A percentile compares a stretch with the other conserved stretches of the same genome.
Conservation (phyloP, 352 stramenopile species). For the Globisporangium cystogenes region DNA sequence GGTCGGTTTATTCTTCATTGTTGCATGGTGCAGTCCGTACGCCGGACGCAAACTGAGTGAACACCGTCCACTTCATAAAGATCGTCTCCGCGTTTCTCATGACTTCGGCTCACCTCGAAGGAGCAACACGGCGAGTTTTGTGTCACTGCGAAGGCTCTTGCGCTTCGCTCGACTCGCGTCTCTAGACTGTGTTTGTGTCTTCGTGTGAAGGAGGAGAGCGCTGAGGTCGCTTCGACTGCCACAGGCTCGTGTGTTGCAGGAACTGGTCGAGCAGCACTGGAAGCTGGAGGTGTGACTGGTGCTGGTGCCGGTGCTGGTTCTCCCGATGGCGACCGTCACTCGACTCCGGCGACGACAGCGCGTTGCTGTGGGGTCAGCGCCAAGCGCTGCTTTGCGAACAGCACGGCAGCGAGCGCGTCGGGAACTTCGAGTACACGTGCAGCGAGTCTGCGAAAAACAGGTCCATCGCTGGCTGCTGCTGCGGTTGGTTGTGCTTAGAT, state of each 20-base stretch:
- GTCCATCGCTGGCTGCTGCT: slow-evolving; percentile 16
- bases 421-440: slow-evolving; percentile 54
- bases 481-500: neutral
- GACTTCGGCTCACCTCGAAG: too few relatives aligned
- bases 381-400: slow-evolving; percentile 35
- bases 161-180: too few relatives aligned
- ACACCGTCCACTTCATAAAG: too few relatives aligned
- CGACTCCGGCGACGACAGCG: neutral
- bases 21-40: too few relatives aligned
- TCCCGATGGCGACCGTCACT: neutral
- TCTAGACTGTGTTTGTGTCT: too few relatives aligned
- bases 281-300: slow-evolving; percentile 18
- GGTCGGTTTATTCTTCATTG: too few relatives aligned
- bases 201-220: slow-evolving; percentile 16
- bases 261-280: slow-evolving; percentile 45
- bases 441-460: slow-evolving; percentile 44
- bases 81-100: too few relatives aligned
- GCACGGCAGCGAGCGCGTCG: slow-evolving; percentile 41
- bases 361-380: neutral
- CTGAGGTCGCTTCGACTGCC: too few relatives aligned
- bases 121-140: too few relatives aligned
- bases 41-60: too few relatives aligned
- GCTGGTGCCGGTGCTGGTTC: slow-evolving; percentile 12
- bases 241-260: slow-evolving; percentile 2
- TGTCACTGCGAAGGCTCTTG: too few relatives aligned